Conservation (phyloP, 768 basidiomycete species). For the Russula olivacea region DNA sequence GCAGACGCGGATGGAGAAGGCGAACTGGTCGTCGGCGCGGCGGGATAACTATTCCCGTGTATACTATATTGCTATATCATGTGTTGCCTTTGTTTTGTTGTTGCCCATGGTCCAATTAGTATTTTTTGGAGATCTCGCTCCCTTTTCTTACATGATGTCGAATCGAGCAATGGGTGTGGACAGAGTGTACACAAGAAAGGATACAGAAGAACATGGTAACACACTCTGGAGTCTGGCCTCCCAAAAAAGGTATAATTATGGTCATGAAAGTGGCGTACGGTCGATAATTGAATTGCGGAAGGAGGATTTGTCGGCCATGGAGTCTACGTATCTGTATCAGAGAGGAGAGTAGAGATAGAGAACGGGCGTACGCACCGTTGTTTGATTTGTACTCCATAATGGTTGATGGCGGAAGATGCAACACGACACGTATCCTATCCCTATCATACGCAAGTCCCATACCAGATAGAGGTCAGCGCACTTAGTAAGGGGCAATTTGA, state of each 20-base stretch:
- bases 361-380: slow-evolving; percentile 48
- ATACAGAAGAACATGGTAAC: slow-evolving; percentile 11
- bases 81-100: neutral
- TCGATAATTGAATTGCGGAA: slow-evolving; percentile 45
- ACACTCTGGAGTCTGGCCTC: neutral
- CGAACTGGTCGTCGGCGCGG: slow-evolving; percentile 4
- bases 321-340: slow-evolving; percentile 45
- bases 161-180: slow-evolving; percentile 11
- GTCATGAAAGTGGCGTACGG: slow-evolving; percentile 33
- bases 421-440: slow-evolving; percentile 70
- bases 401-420: slow-evolving; percentile 70
- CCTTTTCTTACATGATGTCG: slow-evolving; percentile 15
- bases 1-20: slow-evolving; percentile 19
- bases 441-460: slow-evolving; percentile 36
- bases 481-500: neutral
- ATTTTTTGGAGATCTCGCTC: neutral
- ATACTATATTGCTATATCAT: neutral
- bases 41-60: neutral
- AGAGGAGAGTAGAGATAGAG: neutral
- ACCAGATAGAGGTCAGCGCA: neutral
- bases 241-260: neutral
- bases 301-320: slow-evolving; percentile 83
- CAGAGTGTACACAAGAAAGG: slow-evolving; percentile 18
- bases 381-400: slow-evolving; percentile 95
- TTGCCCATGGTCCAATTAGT: neutral